Evolutionary conservation across 2,329 filamentous ascomycete genomes (phyloP), one percentile per base, ranked within the genome.

Genomic region (Phialophora macrospora): DNA sequence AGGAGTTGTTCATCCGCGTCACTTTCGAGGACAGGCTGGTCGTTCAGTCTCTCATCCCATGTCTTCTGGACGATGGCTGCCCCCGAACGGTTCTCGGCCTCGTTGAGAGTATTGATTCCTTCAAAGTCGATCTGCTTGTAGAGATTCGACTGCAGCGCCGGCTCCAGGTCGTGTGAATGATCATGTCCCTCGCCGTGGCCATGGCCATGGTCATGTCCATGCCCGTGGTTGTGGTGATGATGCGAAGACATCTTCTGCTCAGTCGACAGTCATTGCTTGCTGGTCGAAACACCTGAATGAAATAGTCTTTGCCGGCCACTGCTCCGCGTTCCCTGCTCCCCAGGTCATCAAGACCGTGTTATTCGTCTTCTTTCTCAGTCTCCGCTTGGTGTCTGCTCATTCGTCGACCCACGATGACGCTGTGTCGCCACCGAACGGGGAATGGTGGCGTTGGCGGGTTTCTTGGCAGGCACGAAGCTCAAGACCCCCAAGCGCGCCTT

Each of bases 101-200:
- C 95, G 77, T 99, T 99, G 62, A 97, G 81, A 0, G 94, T 95
- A 44, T 83, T 87, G 68, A 99, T 88, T 30, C 88, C 85, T 79
- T 92, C 89, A 79, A 98, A 97, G 77, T 93, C 87, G 78, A 99
- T 93, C 76, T 97, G 90, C 70, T 91, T 88, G 81, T 97, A 98
- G 41, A 99, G 88, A 49, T 93, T 92, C 73, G 89, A 90, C 78
- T 98, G 94, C 17, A 97, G 83, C 1, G 93, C 94, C 0, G 95
- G 95, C 1, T 91, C 93, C 73, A 97, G 87, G 81, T 98, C 94
- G 81, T 98, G 91, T 55, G 87, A 89, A 80, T 97, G 94, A 78
- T 97, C 93, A 77, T 97, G 93, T 49, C 82, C 85, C 65, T 84
- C 83, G 71, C 87, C 84, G 70, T 82, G 80, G 69, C 81, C 80